Evolutionary conservation across 192 early-diverging fungal genomes (phyloP).

Genomic region (Podila epigama): DNA sequence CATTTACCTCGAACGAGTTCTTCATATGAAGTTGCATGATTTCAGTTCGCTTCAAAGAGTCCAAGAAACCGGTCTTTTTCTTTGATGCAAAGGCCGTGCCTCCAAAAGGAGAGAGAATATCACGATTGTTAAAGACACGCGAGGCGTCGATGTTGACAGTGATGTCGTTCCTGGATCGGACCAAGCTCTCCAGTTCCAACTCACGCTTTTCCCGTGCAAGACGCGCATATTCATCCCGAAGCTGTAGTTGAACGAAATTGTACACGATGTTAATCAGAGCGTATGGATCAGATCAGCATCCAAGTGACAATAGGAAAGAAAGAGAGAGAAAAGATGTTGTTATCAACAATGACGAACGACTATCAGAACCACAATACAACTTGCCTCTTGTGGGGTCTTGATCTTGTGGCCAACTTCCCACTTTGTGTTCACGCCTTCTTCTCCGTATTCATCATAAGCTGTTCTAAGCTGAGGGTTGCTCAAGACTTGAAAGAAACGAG

Average conservation of each 20-base stretch:
- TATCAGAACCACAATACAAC: not conserved
- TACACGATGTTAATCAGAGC: too few species aligned
- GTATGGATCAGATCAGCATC: too few species aligned
- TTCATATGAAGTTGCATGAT: slow-evolving; percentile 61
- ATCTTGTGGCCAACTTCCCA: slow-evolving; percentile 70
- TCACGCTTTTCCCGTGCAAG: slow-evolving; percentile 64
- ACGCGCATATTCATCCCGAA: slow-evolving; percentile 72
- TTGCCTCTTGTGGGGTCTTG: slow-evolving; percentile 72
- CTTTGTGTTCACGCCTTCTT: slow-evolving; percentile 75
- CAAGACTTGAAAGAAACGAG: slow-evolving; percentile 63
- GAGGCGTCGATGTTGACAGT: slow-evolving; percentile 60
- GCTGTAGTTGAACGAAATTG: slow-evolving; percentile 49
- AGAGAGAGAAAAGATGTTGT: not conserved
- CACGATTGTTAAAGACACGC: slow-evolving; percentile 58
- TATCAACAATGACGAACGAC: not conserved
- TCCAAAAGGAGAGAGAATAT: slow-evolving; percentile 50
- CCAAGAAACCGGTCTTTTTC: slow-evolving; percentile 9
- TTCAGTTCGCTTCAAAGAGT: slow-evolving; percentile 44
- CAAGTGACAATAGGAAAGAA: too few species aligned
- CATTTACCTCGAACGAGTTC: slow-evolving; percentile 68
- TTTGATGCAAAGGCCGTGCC: slow-evolving; percentile 41
- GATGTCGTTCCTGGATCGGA: slow-evolving; percentile 67
- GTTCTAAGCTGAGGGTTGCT: slow-evolving; percentile 77
- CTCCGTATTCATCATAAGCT: slow-evolving; percentile 94
- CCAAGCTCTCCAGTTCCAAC: slow-evolving; percentile 70